These are phyloP conservation scores for Suillus ampliporus DNA, from an alignment of 768 basidiomycete genomes.

Conservation along the genomic window DNA sequence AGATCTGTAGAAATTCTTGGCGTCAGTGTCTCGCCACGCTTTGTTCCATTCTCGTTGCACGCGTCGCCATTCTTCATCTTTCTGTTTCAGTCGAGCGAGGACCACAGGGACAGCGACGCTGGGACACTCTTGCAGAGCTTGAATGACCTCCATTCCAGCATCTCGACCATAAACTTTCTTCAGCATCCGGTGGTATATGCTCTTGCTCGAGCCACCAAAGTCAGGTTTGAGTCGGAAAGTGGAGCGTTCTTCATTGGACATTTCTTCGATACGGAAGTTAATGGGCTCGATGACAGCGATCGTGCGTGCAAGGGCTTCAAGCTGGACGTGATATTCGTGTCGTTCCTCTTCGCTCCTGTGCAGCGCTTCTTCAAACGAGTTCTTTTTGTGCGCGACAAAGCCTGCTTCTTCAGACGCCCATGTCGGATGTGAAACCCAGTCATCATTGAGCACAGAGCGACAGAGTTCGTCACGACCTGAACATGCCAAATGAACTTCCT, in stretches of 20 bases:
- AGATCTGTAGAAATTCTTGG: constrained; percentile 97
- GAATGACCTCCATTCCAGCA: constrained; percentile 73
- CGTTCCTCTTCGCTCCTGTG: constrained; percentile 98
- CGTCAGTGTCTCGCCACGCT: constrained; percentile 96
- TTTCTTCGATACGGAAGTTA: constrained; percentile 80
- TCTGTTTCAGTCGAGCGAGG: constrained; percentile 84
- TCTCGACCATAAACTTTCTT: constrained; percentile 94
- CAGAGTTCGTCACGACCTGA: constrained; percentile 94
- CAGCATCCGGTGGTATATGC: constrained; percentile 90
- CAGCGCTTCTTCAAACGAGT: constrained; percentile 91
- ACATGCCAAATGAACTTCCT: constrained; percentile 91
- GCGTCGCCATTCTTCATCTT: constrained; percentile 97
- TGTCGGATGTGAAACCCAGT: constrained; percentile 98
- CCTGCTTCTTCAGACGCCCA: constrained; percentile 98
- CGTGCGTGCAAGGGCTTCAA: constrained; percentile 89
- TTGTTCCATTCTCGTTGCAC: constrained; percentile 95
- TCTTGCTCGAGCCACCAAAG: constrained; percentile 87
- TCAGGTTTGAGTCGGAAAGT: constrained; percentile 83
- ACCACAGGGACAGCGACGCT: constrained; percentile 92
- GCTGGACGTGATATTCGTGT: constrained; percentile 95
- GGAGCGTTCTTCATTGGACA: constrained; percentile 86
- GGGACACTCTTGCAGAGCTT: constrained; percentile 91
- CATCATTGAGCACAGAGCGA: constrained; percentile 94
- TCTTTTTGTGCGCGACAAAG: constrained; percentile 96
- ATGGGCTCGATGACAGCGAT: constrained; percentile 92